phyloP scores from a whole-genome alignment of 192 early-diverging fungal species.

The Oehlia diaphana region DNA sequence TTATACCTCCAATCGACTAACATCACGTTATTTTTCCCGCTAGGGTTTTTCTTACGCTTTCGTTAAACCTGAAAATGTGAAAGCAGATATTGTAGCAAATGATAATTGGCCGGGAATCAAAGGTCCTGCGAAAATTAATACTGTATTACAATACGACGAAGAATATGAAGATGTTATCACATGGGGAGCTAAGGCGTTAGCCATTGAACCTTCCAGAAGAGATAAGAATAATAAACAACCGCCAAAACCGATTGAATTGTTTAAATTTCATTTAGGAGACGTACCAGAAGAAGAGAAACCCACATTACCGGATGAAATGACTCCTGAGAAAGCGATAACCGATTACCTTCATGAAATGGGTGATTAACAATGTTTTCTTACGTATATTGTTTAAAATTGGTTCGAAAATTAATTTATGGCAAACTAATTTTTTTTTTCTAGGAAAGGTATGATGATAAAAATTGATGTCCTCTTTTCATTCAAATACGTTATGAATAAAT shows the following conservation, averaged over 20 bases:
- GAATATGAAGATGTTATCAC: neutral
- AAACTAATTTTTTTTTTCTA: neutral
- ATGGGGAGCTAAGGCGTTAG: slow-evolving; percentile 15
- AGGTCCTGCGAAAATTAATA: neutral
- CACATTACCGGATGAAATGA: neutral
- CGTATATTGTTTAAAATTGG: neutral
- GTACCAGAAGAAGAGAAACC: slow-evolving; percentile 10
- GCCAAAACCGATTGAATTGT: neutral
- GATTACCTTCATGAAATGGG: slow-evolving; percentile 25
- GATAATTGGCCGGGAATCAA: neutral
- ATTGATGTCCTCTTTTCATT: neutral
- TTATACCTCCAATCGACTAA: no score
- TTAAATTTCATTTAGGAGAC: slow-evolving; percentile 24
- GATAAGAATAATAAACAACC: neutral
- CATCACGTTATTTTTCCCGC: no score
- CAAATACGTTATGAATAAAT: neutral
- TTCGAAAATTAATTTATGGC: no score
- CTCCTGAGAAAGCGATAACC: slow-evolving; percentile 5
- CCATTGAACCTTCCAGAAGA: neutral
- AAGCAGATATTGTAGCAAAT: neutral
- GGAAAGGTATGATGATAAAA: neutral
- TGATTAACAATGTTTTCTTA: neutral
- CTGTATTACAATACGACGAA: slow-evolving; percentile 26
- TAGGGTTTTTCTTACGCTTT: slow-evolving; percentile 13
- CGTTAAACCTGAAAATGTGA: neutral